Base-by-base conservation (phyloP, 805 yeast species). In the Pichia membranifaciens region DNA sequence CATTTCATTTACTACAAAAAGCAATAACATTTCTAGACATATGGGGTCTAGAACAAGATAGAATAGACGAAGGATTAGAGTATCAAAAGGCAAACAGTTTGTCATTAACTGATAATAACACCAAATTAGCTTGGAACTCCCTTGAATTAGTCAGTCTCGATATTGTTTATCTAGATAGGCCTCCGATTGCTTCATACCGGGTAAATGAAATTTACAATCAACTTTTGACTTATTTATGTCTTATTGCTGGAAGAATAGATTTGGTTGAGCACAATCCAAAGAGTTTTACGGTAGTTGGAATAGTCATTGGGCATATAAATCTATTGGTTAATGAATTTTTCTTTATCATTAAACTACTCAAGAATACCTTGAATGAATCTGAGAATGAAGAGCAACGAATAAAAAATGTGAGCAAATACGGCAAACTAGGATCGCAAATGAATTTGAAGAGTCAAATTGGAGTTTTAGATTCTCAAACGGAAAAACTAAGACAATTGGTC, bases 161-260 rank as follows among this genome's bases (percentile, higher is more conserved):
- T 33, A 70, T 78, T 33, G 75, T 77, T 1, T 71, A 74, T 43
- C 63, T 85, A 45, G 44, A 59, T 2, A 53, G 61, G 1, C 78
- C 87, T 2, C 95, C 95, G 2, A 65, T 68, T 46, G 87, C 87
- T 0, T 71, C 76, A 47, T 75, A 71, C 47, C 69, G 95, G 55
- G 67, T 84, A 21, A 74, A 78, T 22, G 90, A 84, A 61, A 75
- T 84, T 36, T 75, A 82, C 54, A 75, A 77, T 23, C 68, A 81
- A 5, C 58, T 84, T 15, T 75, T 76, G 55, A 70, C 78, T 1
- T 85, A 85, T 56, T 68, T 84, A 52, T 82, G 84, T 2, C 57
- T 86, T 53, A 75, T 85, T 9, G 71, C 84, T 15, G 95, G 95
- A n/a, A 67, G 95, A 55, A 65, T 86, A 53, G 93, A 86, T 61